phyloP scores from a whole-genome alignment of 2,329 filamentous ascomycete genomes.

The Triangularia setosa region DNA sequence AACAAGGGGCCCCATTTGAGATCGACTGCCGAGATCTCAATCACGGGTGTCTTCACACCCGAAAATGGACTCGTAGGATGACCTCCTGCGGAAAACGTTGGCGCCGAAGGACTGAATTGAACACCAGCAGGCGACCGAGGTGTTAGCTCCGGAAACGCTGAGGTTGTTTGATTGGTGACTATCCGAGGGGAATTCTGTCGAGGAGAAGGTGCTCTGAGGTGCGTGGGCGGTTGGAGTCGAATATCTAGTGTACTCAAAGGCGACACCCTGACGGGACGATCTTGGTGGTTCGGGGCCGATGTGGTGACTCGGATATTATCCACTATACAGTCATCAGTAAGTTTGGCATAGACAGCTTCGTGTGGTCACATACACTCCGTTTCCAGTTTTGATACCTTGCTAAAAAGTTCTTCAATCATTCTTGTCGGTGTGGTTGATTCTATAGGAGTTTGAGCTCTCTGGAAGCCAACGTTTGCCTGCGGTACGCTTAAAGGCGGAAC shows the following conservation, averaged over 20 bases:
- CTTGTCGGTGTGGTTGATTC: neutral
- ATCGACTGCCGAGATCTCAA: slow-evolving; percentile 59
- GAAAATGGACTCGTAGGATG: neutral
- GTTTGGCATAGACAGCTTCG: neutral
- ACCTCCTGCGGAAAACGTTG: neutral
- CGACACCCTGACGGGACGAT: neutral
- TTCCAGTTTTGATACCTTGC: neutral
- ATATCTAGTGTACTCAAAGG: neutral
- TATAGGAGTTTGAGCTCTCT: neutral
- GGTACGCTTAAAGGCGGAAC: neutral
- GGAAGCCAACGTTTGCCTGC: neutral
- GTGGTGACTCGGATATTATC: neutral
- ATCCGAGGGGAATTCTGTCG: neutral
- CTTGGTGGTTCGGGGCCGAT: neutral
- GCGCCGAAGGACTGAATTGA: slow-evolving; percentile 5
- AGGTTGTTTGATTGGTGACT: neutral
- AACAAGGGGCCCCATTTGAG: slow-evolving; percentile 76
- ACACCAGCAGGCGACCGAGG: neutral
- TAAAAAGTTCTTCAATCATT: neutral
- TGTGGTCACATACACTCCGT: neutral
- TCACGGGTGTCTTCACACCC: slow-evolving; percentile 1
- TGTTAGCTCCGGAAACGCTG: neutral
- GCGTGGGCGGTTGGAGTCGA: slow-evolving; percentile 1
- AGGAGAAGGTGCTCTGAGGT: neutral
- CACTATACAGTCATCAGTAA: neutral